These are phyloP conservation scores for Oryza australiensis DNA, from an alignment of 176 grass and related monocot genomes.

Conservation along the genomic window DNA sequence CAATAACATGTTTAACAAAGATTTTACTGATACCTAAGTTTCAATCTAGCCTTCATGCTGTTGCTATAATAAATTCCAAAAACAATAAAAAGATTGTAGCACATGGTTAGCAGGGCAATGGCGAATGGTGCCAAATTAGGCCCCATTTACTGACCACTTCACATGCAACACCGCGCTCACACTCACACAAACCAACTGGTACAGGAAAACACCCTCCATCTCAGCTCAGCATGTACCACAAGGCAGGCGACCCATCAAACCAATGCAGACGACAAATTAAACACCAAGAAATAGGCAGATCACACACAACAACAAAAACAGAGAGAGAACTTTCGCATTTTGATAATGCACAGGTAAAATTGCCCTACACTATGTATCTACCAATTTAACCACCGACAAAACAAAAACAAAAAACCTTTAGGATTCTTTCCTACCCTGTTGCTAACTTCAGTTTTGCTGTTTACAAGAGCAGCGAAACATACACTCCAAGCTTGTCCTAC, in stretches of 20 bases:
- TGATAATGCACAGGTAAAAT: constrained; percentile 11
- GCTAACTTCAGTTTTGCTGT: background rate
- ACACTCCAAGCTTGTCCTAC: constrained; percentile 22
- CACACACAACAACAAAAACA: background rate
- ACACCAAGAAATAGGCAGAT: background rate
- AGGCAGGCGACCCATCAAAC: background rate
- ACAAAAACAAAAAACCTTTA: background rate
- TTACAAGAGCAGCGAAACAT: constrained; percentile 9
- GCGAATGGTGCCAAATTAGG: background rate
- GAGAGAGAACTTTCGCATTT: background rate
- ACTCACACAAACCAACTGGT: background rate
- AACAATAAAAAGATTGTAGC: background rate
- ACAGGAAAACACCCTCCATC: background rate
- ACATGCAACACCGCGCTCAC: background rate
- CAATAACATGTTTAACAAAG: too few relatives aligned
- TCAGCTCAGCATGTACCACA: background rate
- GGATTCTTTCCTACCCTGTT: background rate
- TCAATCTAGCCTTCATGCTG: background rate
- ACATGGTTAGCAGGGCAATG: background rate
- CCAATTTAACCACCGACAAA: background rate
- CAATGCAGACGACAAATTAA: background rate
- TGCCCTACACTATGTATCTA: background rate
- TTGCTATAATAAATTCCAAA: background rate
- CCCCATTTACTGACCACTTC: background rate
- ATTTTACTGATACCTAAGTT: too few relatives aligned